A percentile compares a stretch with the other conserved stretches of the same genome.
phyloP scores from a whole-genome alignment of 2,329 filamentous ascomycete genomes.

The Phaeophleospora eucalypticola region DNA sequence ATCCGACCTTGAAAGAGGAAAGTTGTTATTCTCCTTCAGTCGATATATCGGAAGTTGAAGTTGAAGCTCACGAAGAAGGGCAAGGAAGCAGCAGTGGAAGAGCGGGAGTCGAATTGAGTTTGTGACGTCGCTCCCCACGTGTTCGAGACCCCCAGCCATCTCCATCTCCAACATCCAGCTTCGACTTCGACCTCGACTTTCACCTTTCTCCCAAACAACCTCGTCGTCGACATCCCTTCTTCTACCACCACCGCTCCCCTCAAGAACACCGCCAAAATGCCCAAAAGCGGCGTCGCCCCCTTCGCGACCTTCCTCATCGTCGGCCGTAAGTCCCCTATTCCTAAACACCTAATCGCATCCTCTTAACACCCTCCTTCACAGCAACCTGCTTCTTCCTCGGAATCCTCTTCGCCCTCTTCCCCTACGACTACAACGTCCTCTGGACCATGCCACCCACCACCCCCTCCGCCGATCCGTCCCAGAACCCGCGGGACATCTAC shows the following conservation, averaged over 20 bases:
- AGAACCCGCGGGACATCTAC: conserved; percentile 56
- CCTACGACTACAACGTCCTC: conserved; percentile 89
- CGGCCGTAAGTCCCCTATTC: conserved; percentile 63
- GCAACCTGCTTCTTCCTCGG: conserved; percentile 88
- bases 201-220: too few relatives aligned
- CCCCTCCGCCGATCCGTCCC: conserved; percentile 7
- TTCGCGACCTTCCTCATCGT: conserved; percentile 98
- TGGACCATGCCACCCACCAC: conserved; percentile 61
- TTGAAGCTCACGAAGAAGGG: not conserved
- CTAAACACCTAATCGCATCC: not conserved
- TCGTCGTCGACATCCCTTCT: not conserved
- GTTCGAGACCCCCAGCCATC: not conserved
- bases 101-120: not conserved
- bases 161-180: not conserved
- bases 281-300: conserved; percentile 38
- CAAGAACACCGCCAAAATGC: conserved; percentile 23
- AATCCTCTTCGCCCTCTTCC: conserved; percentile 92
- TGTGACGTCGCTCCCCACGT: conserved; percentile 3
- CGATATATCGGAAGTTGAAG: not conserved
- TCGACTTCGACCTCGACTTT: not conserved
- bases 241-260: not conserved
- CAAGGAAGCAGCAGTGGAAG: not conserved
- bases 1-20: not conserved
- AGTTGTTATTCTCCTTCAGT: not conserved
- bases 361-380: conserved; percentile 21